phyloP scores from a whole-genome alignment of 2,329 filamentous ascomycete genomes.

The Alternaria metachromatica region DNA sequence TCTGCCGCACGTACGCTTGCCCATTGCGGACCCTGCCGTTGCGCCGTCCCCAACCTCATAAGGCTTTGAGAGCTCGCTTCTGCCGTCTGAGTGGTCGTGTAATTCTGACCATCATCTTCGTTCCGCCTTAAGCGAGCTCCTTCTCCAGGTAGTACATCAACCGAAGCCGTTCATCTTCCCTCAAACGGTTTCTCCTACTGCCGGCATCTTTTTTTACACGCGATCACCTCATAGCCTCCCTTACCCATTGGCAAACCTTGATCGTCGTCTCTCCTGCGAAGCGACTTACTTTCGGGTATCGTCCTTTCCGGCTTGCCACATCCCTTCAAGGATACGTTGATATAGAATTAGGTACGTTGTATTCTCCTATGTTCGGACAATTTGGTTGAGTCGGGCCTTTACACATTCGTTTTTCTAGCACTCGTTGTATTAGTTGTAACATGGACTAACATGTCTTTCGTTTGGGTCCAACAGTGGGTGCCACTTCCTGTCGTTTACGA shows the following conservation, averaged over 20 bases:
- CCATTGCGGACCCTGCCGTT: constrained; percentile 35
- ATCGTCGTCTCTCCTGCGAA: constrained; percentile 24
- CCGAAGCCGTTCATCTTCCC: constrained; percentile 44
- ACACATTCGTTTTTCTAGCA: constrained; percentile 27
- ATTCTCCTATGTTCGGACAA: constrained; percentile 17
- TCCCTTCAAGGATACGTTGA: constrained; percentile 26
- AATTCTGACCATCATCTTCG: constrained; percentile 45
- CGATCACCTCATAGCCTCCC: constrained; percentile 35
- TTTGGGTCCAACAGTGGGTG: constrained; percentile 54
- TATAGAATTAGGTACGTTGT: constrained; percentile 48
- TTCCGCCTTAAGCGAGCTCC: constrained; percentile 48
- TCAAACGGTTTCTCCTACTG: constrained; percentile 33
- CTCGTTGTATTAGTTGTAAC: constrained; percentile 28
- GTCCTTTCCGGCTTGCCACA: constrained; percentile 43
- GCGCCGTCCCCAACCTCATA: constrained; percentile 42
- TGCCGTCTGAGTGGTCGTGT: constrained; percentile 43
- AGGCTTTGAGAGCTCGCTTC: constrained; percentile 37
- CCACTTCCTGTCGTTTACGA: constrained; percentile 49
- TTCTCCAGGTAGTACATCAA: constrained; percentile 36
- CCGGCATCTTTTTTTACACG: constrained; percentile 48
- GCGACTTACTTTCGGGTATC: constrained; percentile 38
- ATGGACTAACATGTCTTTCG: constrained; percentile 52
- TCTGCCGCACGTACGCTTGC: constrained; percentile 35
- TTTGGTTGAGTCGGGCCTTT: constrained; percentile 14
- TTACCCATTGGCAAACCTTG: constrained; percentile 43